Evolutionary conservation across 768 basidiomycete species (phyloP), one percentile per base, ranked within the genome.

Genomic region (Boletales sp.): DNA sequence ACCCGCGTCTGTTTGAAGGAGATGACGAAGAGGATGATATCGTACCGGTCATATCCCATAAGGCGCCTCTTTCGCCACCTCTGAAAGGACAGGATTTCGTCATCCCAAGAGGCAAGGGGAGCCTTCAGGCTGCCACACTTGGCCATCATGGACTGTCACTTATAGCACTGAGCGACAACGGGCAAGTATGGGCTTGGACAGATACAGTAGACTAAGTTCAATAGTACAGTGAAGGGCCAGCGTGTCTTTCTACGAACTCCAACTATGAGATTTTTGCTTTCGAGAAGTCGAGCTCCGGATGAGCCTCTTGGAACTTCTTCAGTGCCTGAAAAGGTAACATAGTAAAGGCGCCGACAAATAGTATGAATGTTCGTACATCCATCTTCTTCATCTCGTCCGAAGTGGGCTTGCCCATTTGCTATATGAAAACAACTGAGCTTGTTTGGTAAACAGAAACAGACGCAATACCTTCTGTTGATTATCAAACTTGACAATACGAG

Each of bases 341-440:
- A 37, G 11, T 47, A 18, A 52, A 34, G n/a, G 32, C 6, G 18
- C 4, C 32, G 21, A 31, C 14, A 9, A 25, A 2, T 31, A 33
- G 40, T 17, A 56, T 44, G 34, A 36, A 32, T 34, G 33, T 36
- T 30, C 71, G 56, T 43, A 86, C 90, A 77, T 96, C 94, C 76
- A 82, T 79, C 72, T 95, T 97, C 74, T 93, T 93, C 55, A 91
- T 55, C 57, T 96, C 94, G 54, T 95, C 94, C 0, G 92, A 94
- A 1, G 94, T 95, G 6, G 94, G 94, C 64, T 92, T 94, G 53
- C 93, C 94, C 78, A 95, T 81, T 86, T 94, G 87, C 90, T 94
- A 45, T 48, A 54, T 43, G 48, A 33, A 54, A 33, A 31, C 31
- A 0, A 42, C 19, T 37, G 10, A 51, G 32, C 41, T n/a, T 35